Percentiles rank a stretch among this genome's conserved stretches.
Conservation (phyloP, 2,329 filamentous ascomycete species). For the Kalaharituber pfeilii region DNA sequence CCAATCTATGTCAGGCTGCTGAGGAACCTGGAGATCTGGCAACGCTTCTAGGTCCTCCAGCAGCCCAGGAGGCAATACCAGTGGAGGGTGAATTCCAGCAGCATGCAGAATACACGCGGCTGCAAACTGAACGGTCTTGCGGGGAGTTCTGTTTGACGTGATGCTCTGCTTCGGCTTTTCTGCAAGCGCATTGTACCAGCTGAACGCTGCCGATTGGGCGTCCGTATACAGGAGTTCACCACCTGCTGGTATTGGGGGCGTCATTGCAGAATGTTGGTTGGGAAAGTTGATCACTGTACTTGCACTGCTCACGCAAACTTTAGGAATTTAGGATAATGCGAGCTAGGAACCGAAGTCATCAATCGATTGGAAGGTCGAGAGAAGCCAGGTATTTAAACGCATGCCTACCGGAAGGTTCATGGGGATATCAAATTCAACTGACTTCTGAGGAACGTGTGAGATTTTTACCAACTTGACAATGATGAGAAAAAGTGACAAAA, state of each 20-base stretch:
- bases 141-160: not conserved
- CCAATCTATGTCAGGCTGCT: not conserved
- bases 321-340: no score
- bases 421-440: no score
- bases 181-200: not conserved
- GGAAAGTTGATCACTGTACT: no score
- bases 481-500: no score
- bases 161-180: not conserved
- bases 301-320: no score
- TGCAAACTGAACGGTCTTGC: not conserved
- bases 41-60: not conserved
- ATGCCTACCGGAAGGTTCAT: no score
- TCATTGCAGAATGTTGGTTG: not conserved
- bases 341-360: no score
- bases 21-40: not conserved
- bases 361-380: no score
- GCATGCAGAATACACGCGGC: not conserved
- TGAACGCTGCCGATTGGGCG: not conserved
- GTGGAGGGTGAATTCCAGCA: not conserved
- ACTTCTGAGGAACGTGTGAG: no score
- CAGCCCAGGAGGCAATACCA: not conserved
- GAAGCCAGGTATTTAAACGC: no score
- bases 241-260: not conserved
- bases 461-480: no score
- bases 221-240: not conserved